Conservation (phyloP, 352 stramenopile genomes). For the Phytopythium oedochilum region DNA sequence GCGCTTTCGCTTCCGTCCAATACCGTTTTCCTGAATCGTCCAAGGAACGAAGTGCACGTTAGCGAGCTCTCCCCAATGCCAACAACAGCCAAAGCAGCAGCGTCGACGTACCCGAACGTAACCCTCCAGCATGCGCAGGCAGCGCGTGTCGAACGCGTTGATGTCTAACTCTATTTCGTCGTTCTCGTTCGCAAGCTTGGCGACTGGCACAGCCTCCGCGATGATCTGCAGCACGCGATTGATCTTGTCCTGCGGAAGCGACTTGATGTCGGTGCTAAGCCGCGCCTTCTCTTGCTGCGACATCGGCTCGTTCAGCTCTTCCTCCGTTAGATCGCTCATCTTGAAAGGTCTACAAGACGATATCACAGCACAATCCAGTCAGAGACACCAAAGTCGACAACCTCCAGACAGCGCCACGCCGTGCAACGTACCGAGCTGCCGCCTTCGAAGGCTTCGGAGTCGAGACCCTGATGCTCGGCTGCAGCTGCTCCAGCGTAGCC, state of each 20-base stretch:
- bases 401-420: background rate
- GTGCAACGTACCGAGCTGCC: slow-evolving; percentile 35
- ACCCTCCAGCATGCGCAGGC: slow-evolving; percentile 86
- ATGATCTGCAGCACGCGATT: slow-evolving; percentile 88
- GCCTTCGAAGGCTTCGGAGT: slow-evolving; percentile 45
- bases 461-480: slow-evolving; percentile 42
- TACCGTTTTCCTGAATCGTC: slow-evolving; percentile 72
- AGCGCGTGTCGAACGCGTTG: slow-evolving; percentile 84
- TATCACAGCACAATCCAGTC: background rate
- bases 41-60: background rate
- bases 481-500: slow-evolving; percentile 78
- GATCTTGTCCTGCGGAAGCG: slow-evolving; percentile 84
- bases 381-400: slow-evolving; percentile 4
- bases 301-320: slow-evolving; percentile 86
- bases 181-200: slow-evolving; percentile 78
- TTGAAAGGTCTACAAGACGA: slow-evolving; percentile 62
- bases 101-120: slow-evolving; percentile 71
- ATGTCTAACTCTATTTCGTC: slow-evolving; percentile 89
- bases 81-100: background rate
- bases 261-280: slow-evolving; percentile 75
- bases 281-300: slow-evolving; percentile 79
- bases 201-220: slow-evolving; percentile 78
- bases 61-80: background rate
- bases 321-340: slow-evolving; percentile 87
- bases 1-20: slow-evolving; percentile 82